These are phyloP conservation scores for Salvia rosmarinus DNA, from an alignment of 257 asterid species.

Conservation along the genomic window DNA sequence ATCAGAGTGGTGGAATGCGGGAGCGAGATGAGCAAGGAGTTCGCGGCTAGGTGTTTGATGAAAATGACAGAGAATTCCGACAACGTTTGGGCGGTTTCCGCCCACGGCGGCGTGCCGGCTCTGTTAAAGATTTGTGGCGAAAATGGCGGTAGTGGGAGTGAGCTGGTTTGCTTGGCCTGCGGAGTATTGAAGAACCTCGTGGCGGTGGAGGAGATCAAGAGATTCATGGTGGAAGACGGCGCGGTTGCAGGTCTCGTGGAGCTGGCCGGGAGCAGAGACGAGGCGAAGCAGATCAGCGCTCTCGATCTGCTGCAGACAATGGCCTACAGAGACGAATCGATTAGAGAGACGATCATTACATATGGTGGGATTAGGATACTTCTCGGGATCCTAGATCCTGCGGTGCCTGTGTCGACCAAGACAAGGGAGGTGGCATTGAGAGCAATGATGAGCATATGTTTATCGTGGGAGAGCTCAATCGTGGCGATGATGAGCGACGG, in stretches of 20 bases:
- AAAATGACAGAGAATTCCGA: slow-evolving; percentile 85
- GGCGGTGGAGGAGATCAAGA: slow-evolving; percentile 84
- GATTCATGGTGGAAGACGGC: slow-evolving; percentile 86
- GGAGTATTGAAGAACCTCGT: slow-evolving; percentile 87
- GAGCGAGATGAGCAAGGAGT: slow-evolving; percentile 55
- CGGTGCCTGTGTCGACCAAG: slow-evolving; percentile 53
- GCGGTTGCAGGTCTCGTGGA: slow-evolving; percentile 55
- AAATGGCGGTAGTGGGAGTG: slow-evolving; percentile 29
- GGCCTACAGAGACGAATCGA: slow-evolving; percentile 70
- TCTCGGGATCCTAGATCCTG: slow-evolving; percentile 68
- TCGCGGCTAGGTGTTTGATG: slow-evolving; percentile 75
- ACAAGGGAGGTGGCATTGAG: slow-evolving; percentile 76
- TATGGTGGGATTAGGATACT: slow-evolving; percentile 75
- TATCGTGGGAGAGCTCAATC: slow-evolving; percentile 49
- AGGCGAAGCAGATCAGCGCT: slow-evolving; percentile 53
- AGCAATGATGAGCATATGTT: slow-evolving; percentile 64
- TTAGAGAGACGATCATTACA: slow-evolving; percentile 45
- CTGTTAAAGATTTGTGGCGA: slow-evolving; percentile 65
- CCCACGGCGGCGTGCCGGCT: slow-evolving; percentile 89
- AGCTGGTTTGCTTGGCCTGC: slow-evolving; percentile 58
- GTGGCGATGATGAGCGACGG: slow-evolving; percentile 52
- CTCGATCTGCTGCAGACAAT: slow-evolving; percentile 74
- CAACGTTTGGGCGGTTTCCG: slow-evolving; percentile 89
- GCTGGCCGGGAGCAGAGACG: slow-evolving; percentile 62
- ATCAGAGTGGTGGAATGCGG: slow-evolving; percentile 74